A percentile compares a stretch with the other conserved stretches of the same genome.
phyloP scores from a whole-genome alignment of 768 basidiomycete species.

The Kwoniella newhampshirensis region DNA sequence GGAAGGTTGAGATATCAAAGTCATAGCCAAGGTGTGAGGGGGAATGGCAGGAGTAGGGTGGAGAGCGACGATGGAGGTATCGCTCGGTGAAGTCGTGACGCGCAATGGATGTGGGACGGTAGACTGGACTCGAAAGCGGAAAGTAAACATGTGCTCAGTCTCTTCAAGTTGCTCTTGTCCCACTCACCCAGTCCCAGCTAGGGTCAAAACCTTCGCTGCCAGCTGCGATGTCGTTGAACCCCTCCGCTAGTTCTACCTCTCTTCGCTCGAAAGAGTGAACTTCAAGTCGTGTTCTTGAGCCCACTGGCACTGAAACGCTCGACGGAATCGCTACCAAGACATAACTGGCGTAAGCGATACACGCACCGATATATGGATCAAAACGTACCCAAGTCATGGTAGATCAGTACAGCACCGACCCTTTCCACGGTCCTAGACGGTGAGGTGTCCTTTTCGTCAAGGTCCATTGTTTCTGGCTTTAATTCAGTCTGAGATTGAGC shows the following conservation, averaged over 20 bases:
- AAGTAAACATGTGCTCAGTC: not conserved
- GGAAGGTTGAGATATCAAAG: conserved; percentile 12
- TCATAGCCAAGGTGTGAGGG: conserved; percentile 19
- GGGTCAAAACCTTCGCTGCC: conserved; percentile 8
- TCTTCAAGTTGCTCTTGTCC: not conserved
- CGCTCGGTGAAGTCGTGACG: conserved; percentile 3
- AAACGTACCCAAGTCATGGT: conserved; percentile 22
- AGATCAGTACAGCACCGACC: conserved; percentile 23
- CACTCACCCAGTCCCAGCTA: conserved; percentile 41
- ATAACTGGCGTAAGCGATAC: no score
- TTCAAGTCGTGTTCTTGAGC: conserved; percentile 10
- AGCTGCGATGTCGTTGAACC: conserved; percentile 30
- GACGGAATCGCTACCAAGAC: not conserved
- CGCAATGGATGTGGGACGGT: not conserved
- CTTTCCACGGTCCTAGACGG: not conserved
- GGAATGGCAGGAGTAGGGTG: conserved; percentile 21
- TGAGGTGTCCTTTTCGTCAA: not conserved
- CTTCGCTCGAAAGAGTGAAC: conserved; percentile 25
- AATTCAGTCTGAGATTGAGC: not conserved
- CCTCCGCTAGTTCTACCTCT: conserved; percentile 31
- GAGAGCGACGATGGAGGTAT: conserved; percentile 23
- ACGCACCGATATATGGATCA: not conserved
- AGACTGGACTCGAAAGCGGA: not conserved
- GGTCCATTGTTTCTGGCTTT: not conserved
- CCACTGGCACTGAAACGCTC: not conserved